These are phyloP conservation scores for Furcasterigmium sp. DNA, from an alignment of 2,329 filamentous ascomycete species.

Conservation along the genomic window DNA sequence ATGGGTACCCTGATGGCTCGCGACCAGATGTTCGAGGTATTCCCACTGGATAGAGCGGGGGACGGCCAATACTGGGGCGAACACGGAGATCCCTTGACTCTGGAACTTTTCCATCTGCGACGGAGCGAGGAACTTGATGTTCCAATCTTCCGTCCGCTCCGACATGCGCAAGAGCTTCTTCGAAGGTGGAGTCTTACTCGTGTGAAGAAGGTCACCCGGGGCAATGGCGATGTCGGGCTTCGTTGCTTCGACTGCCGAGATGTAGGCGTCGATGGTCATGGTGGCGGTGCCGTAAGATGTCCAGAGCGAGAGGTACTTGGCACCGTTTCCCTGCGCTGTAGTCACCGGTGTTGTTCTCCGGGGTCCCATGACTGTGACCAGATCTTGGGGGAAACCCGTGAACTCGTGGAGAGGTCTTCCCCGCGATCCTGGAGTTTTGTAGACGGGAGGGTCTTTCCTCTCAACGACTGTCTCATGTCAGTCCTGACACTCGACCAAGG, in stretches of 20 bases:
- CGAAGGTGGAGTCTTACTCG: conserved; percentile 47
- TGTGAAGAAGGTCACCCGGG: conserved; percentile 62
- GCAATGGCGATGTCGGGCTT: conserved; percentile 76
- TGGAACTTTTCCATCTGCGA: conserved; percentile 25
- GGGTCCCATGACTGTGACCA: conserved; percentile 68
- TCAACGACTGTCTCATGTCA: conserved; percentile 43
- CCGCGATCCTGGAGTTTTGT: conserved; percentile 23
- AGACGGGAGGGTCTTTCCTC: conserved; percentile 42
- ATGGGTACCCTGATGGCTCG: conserved; percentile 46
- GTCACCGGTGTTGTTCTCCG: conserved; percentile 72
- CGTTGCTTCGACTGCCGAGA: conserved; percentile 56
- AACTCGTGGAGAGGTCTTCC: conserved; percentile 67
- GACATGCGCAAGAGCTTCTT: conserved; percentile 81
- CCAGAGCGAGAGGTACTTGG: conserved; percentile 67
- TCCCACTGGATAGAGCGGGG: conserved; percentile 69
- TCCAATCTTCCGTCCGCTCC: conserved; percentile 79
- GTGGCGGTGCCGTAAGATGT: conserved; percentile 82
- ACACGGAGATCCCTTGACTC: conserved; percentile 36
- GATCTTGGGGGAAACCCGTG: conserved; percentile 61
- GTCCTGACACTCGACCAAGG: background rate
- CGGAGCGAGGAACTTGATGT: conserved; percentile 57
- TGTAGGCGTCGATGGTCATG: conserved; percentile 65
- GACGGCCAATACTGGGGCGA: conserved; percentile 69
- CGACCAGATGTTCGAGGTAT: conserved; percentile 68
- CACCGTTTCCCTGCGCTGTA: conserved; percentile 65